Percentiles rank a stretch among this genome's conserved stretches.
These are phyloP conservation scores for Ehretia macrophylla DNA, from an alignment of 257 asterid genomes.

Conservation along the genomic window DNA sequence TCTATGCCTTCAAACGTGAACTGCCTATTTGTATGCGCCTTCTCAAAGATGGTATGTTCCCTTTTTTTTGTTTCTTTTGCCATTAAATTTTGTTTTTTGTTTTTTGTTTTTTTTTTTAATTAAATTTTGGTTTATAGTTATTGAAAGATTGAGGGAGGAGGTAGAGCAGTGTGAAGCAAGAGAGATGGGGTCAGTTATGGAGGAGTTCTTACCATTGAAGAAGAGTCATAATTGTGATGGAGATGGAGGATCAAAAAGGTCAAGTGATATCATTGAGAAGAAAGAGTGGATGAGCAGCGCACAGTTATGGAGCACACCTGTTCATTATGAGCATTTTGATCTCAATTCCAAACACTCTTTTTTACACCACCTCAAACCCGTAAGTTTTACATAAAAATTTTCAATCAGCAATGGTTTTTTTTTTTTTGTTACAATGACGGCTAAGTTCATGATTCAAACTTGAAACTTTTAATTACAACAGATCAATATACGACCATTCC, in stretches of 20 bases:
- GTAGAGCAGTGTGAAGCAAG: conserved; percentile 18
- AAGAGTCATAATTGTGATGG: conserved; percentile 7
- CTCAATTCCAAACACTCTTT: background rate
- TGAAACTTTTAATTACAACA: too few relatives aligned
- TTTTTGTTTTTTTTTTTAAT: background rate
- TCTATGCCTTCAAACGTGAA: conserved; percentile 27
- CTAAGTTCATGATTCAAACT: too few relatives aligned
- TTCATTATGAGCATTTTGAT: conserved; percentile 23
- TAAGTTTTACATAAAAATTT: conserved; percentile 10
- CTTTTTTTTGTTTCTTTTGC: background rate
- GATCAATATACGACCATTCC: too few relatives aligned
- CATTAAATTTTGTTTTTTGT: background rate
- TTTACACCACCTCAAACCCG: conserved; percentile 17
- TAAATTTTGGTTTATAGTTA: conserved; percentile 33
- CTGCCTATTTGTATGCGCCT: conserved; percentile 33
- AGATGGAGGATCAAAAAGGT: conserved; percentile 29
- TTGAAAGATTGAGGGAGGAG: conserved; percentile 46
- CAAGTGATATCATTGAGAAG: conserved; percentile 37
- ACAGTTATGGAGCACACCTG: conserved; percentile 54
- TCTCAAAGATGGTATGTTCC: conserved; percentile 30
- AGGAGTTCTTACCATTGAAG: conserved; percentile 24
- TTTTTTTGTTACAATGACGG: too few relatives aligned
- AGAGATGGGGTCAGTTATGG: conserved; percentile 16
- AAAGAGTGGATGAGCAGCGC: conserved; percentile 51
- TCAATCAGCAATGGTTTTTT: too few relatives aligned